Evolutionary conservation across 192 early-diverging fungal species (phyloP).

Genomic region (Spizellomyces punctatus): DNA sequence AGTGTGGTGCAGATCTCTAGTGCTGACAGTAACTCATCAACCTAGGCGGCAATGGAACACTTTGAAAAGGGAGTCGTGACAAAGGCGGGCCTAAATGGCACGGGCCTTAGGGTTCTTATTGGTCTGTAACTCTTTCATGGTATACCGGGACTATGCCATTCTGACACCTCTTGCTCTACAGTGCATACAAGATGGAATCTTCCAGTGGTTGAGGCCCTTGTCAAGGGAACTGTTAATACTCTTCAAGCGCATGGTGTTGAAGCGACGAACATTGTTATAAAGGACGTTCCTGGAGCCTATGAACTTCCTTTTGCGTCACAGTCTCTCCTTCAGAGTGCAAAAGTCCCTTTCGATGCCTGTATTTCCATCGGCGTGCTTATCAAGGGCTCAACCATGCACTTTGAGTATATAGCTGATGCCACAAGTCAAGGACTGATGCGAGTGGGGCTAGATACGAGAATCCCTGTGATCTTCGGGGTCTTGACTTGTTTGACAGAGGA

Average conservation of each 20-base stretch:
- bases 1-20: no score
- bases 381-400: conserved; percentile 98
- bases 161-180: conserved; percentile 4
- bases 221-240: conserved; percentile 68
- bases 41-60: conserved; percentile 18
- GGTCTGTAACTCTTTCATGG: conserved; percentile 1
- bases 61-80: conserved; percentile 36
- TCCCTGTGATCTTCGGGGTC: conserved; percentile 95
- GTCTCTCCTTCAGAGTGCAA: conserved; percentile 57
- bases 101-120: conserved; percentile 33
- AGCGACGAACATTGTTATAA: conserved; percentile 72
- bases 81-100: conserved; percentile 10
- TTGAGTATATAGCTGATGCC: conserved; percentile 99
- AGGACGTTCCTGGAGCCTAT: conserved; percentile 88
- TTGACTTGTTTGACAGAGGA: conserved; percentile 93
- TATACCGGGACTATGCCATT: not conserved
- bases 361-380: conserved; percentile 97
- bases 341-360: conserved; percentile 79
- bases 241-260: conserved; percentile 70
- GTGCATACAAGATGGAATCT: conserved; percentile 97
- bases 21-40: no score
- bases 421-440: conserved; percentile 91
- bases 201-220: conserved; percentile 81
- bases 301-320: conserved; percentile 92
- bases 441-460: conserved; percentile 85